Evolutionary conservation across 768 basidiomycete genomes (phyloP), one percentile per base, ranked within the genome.

Genomic region (Trametes meyenii): DNA sequence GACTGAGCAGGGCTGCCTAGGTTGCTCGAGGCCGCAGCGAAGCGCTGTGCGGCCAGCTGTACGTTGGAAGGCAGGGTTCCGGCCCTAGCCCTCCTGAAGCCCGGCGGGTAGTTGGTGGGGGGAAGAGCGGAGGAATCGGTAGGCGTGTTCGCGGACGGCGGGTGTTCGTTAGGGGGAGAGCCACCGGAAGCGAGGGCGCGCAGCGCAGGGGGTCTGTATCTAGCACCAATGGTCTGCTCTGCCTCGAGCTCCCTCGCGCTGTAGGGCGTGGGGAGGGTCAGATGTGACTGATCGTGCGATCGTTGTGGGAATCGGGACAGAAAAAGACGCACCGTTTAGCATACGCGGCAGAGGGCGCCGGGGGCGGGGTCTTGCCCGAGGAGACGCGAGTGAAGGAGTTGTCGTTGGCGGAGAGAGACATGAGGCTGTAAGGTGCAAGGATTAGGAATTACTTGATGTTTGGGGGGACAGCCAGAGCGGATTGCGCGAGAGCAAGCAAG

Each of bases 51-150:
- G 60, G 89, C 90, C 68, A 94, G 87, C 71, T 90, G 89, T 55
- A 96, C 89, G 74, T 96, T 96, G 67, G 95, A 96, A 77, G 96
- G 96, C 71, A 98, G 85, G 81, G 96, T 98, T 60, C 95, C 96
- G 67, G 96, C 96, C 87, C 95, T 88, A 71, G 94, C 93, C 81
- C 95, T 87, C 78, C 93, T 86, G 74, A 94, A 96, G 63, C 92
- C 91, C 57, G 90, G 81, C 62, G 92, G 90, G 74, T 85, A 91
- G 77, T 86, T 90, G 73, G 87, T 86, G 65, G 88, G 81, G 68
- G 90, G 85, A 71, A 88, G 70, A 62, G 80, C 73, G 65, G 81
- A 74, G 69, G 77, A 77, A 76, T 90, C 88, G 69, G 78, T 80
- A 56, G 83, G 79, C 49, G 85, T 83, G 68, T 81, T 77, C 71